Evolutionary conservation across 257 asterid genomes (phyloP), one percentile per base, ranked within the genome.

Genomic region (Galeopsis tetrahit): DNA sequence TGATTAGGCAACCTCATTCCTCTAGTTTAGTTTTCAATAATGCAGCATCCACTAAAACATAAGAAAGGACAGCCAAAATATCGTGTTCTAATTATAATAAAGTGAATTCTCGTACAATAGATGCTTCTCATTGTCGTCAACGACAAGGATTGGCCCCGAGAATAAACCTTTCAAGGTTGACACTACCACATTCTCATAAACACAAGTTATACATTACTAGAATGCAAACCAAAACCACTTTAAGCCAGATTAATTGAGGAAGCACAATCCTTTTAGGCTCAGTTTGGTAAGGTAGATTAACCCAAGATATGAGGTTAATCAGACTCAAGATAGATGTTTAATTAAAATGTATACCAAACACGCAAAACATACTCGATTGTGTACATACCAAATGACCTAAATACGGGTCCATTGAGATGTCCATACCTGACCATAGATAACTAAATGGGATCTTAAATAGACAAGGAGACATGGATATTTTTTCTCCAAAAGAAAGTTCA

Each of bases 401-500:
- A 21, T 21, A 21, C 28, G 28, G 28, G 28, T 21, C 28, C 28
- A 21, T 21, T 21, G 1, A 21, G 28, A 21, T 21, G 28, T 21
- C 28, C 28, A 21, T 21, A 21, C 28, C 28, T 21, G 0, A 21
- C 28, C 28, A 21, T 21, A 21, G 28, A 21, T 21, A 21, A 21
- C 28, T 21, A 0, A 21, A n/a, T n/a, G n/a, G n/a, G n/a, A n/a
- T n/a, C n/a, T n/a, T n/a, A 39, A 13, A 52, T 4, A 33, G 35
- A 49, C 7, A 36, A 5, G 21, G 2, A 4, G 2, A 32, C 2
- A 8, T 21, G 13, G 52, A 13, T 9, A 68, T 7, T 33, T 14
- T n/a, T 38, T 52, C 34, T 51, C 75, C 72, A 14, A 46, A 13
- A 6, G 40, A 42, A 53, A 44, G 3, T 10, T 75, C 57, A 68